phyloP scores from a whole-genome alignment of 2,329 filamentous ascomycete species.

The Nemania abortiva region DNA sequence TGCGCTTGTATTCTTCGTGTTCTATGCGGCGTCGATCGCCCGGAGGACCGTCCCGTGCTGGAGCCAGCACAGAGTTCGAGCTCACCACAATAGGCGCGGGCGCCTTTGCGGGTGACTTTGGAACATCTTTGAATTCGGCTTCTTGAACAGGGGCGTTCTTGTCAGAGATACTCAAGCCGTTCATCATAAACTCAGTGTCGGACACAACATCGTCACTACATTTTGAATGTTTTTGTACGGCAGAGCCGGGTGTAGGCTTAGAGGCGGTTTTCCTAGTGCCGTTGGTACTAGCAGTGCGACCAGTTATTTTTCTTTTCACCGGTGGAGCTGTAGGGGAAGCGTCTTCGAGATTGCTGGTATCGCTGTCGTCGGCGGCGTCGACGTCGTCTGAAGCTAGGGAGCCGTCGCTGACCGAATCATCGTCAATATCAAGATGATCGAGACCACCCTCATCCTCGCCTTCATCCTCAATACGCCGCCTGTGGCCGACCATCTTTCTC shows the following conservation, averaged over 20 bases:
- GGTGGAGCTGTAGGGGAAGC: conserved; percentile 61
- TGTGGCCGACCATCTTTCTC: conserved; percentile 74
- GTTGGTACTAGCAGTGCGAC: conserved; percentile 52
- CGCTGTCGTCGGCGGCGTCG: conserved; percentile 70
- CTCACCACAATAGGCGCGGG: conserved; percentile 67
- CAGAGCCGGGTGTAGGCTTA: conserved; percentile 48
- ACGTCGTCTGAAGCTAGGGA: conserved; percentile 73
- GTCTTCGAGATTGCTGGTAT: conserved; percentile 72
- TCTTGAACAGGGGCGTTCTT: conserved; percentile 57
- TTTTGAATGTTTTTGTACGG: conserved; percentile 51
- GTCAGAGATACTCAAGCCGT: conserved; percentile 63
- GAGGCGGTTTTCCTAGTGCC: conserved; percentile 49
- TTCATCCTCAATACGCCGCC: conserved; percentile 77
- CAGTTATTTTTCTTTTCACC: conserved; percentile 48
- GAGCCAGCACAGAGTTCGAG: conserved; percentile 60
- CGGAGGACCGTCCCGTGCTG: conserved; percentile 64
- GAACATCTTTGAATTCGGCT: conserved; percentile 60
- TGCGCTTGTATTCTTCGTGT: conserved; percentile 90
- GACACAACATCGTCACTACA: conserved; percentile 57
- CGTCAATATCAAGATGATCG: conserved; percentile 69
- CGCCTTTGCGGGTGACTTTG: conserved; percentile 56
- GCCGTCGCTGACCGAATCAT: conserved; percentile 75
- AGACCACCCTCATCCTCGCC: conserved; percentile 74
- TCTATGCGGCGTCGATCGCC: conserved; percentile 82
- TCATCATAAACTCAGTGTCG: conserved; percentile 71